Base-by-base conservation (phyloP, 805 yeast genomes). In the Lachancea quebecensis region DNA sequence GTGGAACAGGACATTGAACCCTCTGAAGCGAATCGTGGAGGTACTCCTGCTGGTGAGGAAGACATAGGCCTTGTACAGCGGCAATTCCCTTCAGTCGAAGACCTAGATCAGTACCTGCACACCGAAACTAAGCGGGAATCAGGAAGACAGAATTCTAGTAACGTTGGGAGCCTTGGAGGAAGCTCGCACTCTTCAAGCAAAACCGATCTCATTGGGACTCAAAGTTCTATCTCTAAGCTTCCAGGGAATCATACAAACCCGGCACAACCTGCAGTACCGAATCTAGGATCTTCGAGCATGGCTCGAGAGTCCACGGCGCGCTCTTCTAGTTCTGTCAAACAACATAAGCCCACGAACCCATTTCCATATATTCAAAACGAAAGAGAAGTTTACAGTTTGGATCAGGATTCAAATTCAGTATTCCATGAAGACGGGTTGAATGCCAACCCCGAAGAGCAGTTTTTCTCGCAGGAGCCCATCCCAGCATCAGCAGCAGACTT, bases 271-370 rank as follows among this genome's bases (percentile, higher is more conserved):
- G 25, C 32, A 4, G 12, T 12, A 27, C 40, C 39, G n/a, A n/a
- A 7, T 10, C 30, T n/a, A 3, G 33, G 25, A 15, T 2, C 41
- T 12, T 10, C 21, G 17, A 30, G 31, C 10, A 42, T 42, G 35
- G 21, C 38, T 6, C 17, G 46, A 11, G 41, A 42, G 25, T 21
- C 46, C 38, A 39, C 36, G 30, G 36, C 46, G 18, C 18, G 42
- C 31, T 42, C 46, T 9, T 12, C 41, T n/a, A 18, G 10, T 10
- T 38, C 50, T 10, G 42, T 34, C 7, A 62, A 53, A 47, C 65
- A 60, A 40, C 64, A 64, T 49, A 59, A 60, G 47, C 55, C 63
- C 5, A 60, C 54, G 42, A 64, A 64, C 45, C 68, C 68, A 17
- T 64, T 64, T 39, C 68, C 67, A 10, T 56, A 49, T 38, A 58